Evolutionary conservation across 1,139 yeast genomes (phyloP).

Genomic region (Suhomyces choctaworum): DNA sequence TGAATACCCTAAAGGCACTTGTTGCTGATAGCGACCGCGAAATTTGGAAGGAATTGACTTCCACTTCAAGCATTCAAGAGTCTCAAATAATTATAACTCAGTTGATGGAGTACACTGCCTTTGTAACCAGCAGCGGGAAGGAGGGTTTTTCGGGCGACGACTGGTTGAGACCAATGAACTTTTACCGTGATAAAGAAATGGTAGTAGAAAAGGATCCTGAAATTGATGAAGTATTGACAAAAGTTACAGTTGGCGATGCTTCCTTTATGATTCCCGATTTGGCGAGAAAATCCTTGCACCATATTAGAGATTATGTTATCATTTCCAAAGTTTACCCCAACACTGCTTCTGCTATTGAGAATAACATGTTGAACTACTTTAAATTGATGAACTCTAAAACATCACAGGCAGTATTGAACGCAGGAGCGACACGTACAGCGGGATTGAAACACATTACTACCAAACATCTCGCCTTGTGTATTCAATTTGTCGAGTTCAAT

Average conservation of each 20-base stretch:
- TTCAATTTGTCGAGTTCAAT: constrained; percentile 54
- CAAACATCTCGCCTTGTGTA: constrained; percentile 68
- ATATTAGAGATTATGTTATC: constrained; percentile 49
- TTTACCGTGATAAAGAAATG: constrained; percentile 16
- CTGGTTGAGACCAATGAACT: constrained; percentile 50
- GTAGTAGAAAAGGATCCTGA: not conserved
- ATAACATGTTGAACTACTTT: constrained; percentile 51
- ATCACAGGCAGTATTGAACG: constrained; percentile 66
- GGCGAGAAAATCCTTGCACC: constrained; percentile 33
- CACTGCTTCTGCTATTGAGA: constrained; percentile 32
- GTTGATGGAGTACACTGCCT: constrained; percentile 51
- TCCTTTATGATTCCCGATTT: constrained; percentile 47
- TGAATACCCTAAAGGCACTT: constrained; percentile 46
- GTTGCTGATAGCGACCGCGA: constrained; percentile 62
- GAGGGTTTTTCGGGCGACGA: constrained; percentile 32
- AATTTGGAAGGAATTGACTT: constrained; percentile 69
- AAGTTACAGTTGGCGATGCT: constrained; percentile 40
- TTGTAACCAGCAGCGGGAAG: constrained; percentile 35
- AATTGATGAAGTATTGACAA: constrained; percentile 18
- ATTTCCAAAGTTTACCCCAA: constrained; percentile 52
- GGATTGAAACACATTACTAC: constrained; percentile 77
- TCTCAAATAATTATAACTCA: constrained; percentile 58
- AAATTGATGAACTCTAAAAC: constrained; percentile 56
- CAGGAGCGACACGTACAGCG: constrained; percentile 76
- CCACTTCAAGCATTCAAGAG: constrained; percentile 25